phyloP scores from a whole-genome alignment of 352 stramenopile species.

The Aphanomyces euteiches region DNA sequence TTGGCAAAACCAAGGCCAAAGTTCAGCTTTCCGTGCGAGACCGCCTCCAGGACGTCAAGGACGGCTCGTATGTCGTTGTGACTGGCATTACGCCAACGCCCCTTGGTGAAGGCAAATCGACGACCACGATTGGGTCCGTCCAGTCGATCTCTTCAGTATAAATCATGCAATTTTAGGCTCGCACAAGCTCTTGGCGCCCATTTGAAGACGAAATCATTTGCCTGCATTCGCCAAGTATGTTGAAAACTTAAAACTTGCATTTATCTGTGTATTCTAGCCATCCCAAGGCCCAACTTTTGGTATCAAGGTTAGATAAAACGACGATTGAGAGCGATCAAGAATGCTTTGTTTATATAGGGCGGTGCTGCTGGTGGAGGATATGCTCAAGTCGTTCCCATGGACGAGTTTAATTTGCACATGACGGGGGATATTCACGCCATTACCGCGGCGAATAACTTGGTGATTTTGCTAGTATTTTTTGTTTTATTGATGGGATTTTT shows the following conservation, averaged over 20 bases:
- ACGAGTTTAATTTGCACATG: conserved; percentile 97
- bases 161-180: not conserved
- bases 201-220: conserved; percentile 58
- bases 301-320: conserved; percentile 85
- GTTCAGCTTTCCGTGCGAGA: conserved; percentile 31
- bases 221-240: conserved; percentile 87
- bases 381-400: conserved; percentile 92
- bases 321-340: too few relatives aligned
- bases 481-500: not conserved
- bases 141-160: not conserved
- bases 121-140: conserved; percentile 93
- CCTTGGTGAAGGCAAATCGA: conserved; percentile 97
- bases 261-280: conserved; percentile 41
- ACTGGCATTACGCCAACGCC: conserved; percentile 98
- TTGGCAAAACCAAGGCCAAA: conserved; percentile 61
- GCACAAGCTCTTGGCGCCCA: conserved; percentile 81
- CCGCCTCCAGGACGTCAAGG: conserved; percentile 82
- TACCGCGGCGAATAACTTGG: conserved; percentile 40
- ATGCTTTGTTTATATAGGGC: conserved; percentile 33
- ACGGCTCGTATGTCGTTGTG: conserved; percentile 96
- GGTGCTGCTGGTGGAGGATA: conserved; percentile 86
- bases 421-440: conserved; percentile 87
- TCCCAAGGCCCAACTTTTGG: conserved; percentile 97
- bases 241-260: conserved; percentile 40
- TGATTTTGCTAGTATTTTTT: too few relatives aligned